phyloP scores from a whole-genome alignment of 441 rosid species.

The Populus hybrid region DNA sequence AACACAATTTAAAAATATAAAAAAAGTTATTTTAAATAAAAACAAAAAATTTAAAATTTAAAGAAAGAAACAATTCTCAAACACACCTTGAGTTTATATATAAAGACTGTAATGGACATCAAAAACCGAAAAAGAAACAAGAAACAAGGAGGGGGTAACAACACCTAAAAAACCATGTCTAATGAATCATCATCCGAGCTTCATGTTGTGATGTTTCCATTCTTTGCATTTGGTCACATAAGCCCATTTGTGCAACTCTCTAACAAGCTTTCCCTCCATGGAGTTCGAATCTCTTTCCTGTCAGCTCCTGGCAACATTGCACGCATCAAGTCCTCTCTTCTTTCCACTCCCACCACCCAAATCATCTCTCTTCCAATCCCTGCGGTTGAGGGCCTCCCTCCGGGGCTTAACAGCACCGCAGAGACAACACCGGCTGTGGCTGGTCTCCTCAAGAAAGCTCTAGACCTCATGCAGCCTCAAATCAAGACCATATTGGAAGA shows the following conservation, averaged over 20 bases:
- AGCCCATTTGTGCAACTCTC: slow-evolving; percentile 22
- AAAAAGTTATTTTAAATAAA: too few species aligned
- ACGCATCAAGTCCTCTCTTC: slow-evolving; percentile 22
- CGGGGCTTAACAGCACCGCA: slow-evolving; percentile 24
- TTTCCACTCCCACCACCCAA: slow-evolving; percentile 14
- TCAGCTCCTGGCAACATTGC: slow-evolving; percentile 32
- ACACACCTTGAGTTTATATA: too few species aligned
- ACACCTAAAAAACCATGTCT: neutral
- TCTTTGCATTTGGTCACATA: slow-evolving; percentile 25
- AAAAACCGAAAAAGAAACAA: too few species aligned
- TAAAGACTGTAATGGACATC: too few species aligned
- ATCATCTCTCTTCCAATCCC: slow-evolving; percentile 30
- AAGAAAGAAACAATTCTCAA: too few species aligned
- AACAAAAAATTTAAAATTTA: too few species aligned
- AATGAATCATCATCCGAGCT: neutral
- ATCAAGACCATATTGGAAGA: slow-evolving; percentile 16
- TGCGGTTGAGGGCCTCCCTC: slow-evolving; percentile 22
- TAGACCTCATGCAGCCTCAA: slow-evolving; percentile 37
- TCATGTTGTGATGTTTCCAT: slow-evolving; percentile 23
- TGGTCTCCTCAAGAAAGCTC: slow-evolving; percentile 24
- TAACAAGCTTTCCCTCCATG: slow-evolving; percentile 29
- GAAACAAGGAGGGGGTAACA: neutral
- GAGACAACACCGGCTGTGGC: slow-evolving; percentile 27
- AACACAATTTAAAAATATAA: too few species aligned
- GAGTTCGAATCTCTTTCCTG: slow-evolving; percentile 39